Evolutionary conservation across 1,139 yeast genomes (phyloP), one percentile per base, ranked within the genome.

Genomic region (Debaryomyces sp.): DNA sequence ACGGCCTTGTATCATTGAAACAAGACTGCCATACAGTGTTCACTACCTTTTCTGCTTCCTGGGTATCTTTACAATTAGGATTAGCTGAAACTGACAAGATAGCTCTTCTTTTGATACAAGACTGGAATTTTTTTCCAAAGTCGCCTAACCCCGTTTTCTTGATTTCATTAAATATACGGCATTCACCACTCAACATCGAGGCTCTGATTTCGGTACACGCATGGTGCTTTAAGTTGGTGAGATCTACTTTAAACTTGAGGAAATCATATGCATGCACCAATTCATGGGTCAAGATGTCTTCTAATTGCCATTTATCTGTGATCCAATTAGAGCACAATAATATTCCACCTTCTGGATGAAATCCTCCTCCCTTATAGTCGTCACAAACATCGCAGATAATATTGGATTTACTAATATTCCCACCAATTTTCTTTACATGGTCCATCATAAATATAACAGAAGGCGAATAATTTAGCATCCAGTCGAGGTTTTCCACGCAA

Each of bases 141-240:
- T 80, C 75, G 2, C 76, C 80, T 49, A 84, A 61, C 0, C 85
- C 85, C 42, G 81, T 85, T 61, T 87, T 81, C 53, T 81, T 80
- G 56, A 94, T 84, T 64, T 94, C 97, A 58, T 87, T 88, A 82
- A 87, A 81, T 60, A 94, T 84, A 33, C 98, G 80, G 68, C 99
- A 94, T 64, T 94, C 99, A 7, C 99, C 99, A 60, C 96, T 88
- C 34, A 94, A 75, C 62, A 89, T 86, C 12, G 96, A 87, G 0
- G 99, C 99, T 52, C 99, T 77, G 46, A 94, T 90, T 68, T 94
- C 99, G 0, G 97, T 87, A 67, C 99, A 95, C 0, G 99, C 99
- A 64, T 94, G 99, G 62, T 94, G 99, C 60, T 83, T 82, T 62
- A 95, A 73, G 66, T 94, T 82, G 49, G 78, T 65, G 85, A 96